Evolutionary conservation across 2,329 filamentous ascomycete species (phyloP).

Genomic region (Colletotrichum gigasporum): DNA sequence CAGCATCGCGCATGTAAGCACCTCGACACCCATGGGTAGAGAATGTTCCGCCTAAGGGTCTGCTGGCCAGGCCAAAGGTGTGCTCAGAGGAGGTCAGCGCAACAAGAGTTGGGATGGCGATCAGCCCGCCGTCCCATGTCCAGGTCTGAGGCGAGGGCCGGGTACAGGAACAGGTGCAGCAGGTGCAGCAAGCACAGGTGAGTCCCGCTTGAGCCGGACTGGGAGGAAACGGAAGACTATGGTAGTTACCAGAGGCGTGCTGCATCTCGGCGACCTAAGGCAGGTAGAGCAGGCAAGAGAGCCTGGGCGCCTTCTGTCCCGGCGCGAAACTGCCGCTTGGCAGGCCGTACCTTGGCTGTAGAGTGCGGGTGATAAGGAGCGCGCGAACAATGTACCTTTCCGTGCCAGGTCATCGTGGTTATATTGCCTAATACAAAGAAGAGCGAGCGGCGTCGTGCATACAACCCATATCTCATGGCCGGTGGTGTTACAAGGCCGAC

Average conservation of each 20-base stretch:
- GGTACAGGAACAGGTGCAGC: constrained; percentile 17
- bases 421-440: constrained; percentile 17
- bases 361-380: no score
- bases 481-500: constrained; percentile 5
- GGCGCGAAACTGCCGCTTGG: constrained; percentile 2
- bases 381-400: constrained; percentile 9
- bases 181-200: background rate
- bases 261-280: background rate
- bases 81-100: constrained; percentile 8
- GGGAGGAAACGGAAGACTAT: background rate
- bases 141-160: constrained; percentile 22
- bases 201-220: background rate
- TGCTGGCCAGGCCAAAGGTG: background rate
- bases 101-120: constrained; percentile 10
- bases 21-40: no score
- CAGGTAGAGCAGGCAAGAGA: no score
- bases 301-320: background rate
- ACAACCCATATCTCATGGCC: background rate
- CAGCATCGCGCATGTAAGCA: background rate
- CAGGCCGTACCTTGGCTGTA: background rate
- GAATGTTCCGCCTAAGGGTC: background rate
- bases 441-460: constrained; percentile 6
- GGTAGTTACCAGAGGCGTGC: background rate
- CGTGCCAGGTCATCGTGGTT: constrained; percentile 13
- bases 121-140: background rate